A percentile compares a stretch with the other conserved stretches of the same genome.
Conservation (phyloP, 257 asterid genomes). For the Nicotiana noctiflora region DNA sequence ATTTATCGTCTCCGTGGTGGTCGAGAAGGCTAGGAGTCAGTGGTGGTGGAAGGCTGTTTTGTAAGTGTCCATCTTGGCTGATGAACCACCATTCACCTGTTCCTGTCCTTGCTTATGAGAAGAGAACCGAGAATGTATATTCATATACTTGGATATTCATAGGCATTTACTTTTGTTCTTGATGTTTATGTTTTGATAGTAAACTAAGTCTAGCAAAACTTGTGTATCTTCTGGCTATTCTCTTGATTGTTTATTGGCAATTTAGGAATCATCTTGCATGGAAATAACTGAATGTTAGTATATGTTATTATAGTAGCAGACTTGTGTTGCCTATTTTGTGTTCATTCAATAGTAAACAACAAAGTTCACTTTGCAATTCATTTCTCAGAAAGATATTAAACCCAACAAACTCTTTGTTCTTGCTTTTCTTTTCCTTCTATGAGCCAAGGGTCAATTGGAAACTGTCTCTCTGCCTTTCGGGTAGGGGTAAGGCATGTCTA, state of each 20-base stretch:
- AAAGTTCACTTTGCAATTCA: background rate
- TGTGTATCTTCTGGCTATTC: background rate
- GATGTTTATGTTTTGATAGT: background rate
- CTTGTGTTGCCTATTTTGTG: background rate
- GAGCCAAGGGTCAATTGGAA: no score
- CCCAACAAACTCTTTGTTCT: background rate
- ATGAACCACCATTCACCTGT: background rate
- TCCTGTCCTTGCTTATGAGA: slow-evolving; percentile 1
- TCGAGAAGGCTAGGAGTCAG: slow-evolving; percentile 4
- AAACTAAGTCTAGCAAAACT: background rate
- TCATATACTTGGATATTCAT: background rate
- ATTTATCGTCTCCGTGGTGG: slow-evolving; percentile 19
- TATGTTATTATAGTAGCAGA: background rate
- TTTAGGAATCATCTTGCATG: no score
- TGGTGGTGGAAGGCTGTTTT: background rate
- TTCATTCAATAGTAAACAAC: background rate
- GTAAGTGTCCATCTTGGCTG: background rate
- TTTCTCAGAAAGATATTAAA: background rate
- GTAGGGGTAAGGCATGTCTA: no score
- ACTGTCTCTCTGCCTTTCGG: no score
- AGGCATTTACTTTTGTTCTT: slow-evolving; percentile 7
- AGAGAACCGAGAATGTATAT: slow-evolving; percentile 4
- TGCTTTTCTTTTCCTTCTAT: no score
- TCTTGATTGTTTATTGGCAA: background rate
- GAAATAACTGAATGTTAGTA: no score